Base-by-base conservation (phyloP, 176 grass and related monocot species). In the Themeda triandra region DNA sequence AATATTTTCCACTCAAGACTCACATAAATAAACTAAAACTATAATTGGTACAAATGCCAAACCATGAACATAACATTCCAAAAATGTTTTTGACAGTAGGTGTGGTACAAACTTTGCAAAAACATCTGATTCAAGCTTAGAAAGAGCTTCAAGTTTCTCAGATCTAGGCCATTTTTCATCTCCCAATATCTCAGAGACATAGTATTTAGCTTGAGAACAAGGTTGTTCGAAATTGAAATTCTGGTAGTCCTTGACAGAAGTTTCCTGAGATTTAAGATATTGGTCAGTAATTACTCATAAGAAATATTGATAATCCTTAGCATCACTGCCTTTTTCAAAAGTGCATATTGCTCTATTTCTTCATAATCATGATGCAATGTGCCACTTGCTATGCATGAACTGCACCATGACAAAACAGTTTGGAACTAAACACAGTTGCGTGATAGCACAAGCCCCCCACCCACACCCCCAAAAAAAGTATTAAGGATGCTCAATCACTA, bases 21-120 rank as follows among this genome's bases (percentile, higher is more conserved):
- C 28, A 66, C 13, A 24, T 25, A 88, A 80, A 58, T 72, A 77
- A 69, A 83, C 21, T 41, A 80, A 32, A 29, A 48, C 23, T 13
- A 75, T 51, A 4, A 73, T 69, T 39, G 68, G 39, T 45, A 82
- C 29, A 67, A 37, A 63, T 80, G 15, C 33, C 69, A 28, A 87
- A 98, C 95, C 95, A 84, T 90, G 90, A 79, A 93, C 13, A 89
- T 95, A 98, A 63, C 84, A 95, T 72, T 98, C 95, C 71, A 95
- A 86, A 83, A 88, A 93, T 53, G 89, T 95, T 73, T 86, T 95
- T 0, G 87, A 94, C 33, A 98, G 71, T 69, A 98, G 63, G 27
- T 85, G 69, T 21, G 89, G 87, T 59, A 89, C 60, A 77, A 95
- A 98, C 48, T 88, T 86, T 1, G 79, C 63, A 75, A 98, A 87